phyloP scores from a whole-genome alignment of 257 asterid genomes.

The Salvia hispanica region DNA sequence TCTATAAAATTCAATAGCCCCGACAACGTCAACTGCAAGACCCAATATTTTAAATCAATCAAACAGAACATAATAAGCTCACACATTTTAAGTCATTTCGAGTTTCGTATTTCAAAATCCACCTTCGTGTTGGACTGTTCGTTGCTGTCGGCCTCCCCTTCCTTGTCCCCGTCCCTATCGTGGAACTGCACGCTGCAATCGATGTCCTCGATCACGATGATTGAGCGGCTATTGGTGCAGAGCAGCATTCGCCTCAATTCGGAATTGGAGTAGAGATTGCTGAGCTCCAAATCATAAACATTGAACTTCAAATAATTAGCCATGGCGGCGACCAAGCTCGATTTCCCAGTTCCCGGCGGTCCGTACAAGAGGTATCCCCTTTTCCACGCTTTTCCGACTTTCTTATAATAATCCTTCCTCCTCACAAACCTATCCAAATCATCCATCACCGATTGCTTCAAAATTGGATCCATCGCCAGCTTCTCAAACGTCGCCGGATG shows the following conservation, averaged over 20 bases:
- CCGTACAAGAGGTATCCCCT: slow-evolving; percentile 83
- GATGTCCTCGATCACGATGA: slow-evolving; percentile 75
- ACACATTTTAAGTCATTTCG: too few relatives aligned
- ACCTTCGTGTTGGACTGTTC: slow-evolving; percentile 36
- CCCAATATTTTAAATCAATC: too few relatives aligned
- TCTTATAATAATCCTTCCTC: slow-evolving; percentile 73
- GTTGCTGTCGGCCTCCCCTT: slow-evolving; percentile 8
- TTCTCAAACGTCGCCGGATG: slow-evolving; percentile 76
- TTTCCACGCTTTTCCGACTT: slow-evolving; percentile 90
- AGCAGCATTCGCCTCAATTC: slow-evolving; percentile 66
- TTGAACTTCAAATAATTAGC: slow-evolving; percentile 77
- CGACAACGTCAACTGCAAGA: slow-evolving; percentile 61
- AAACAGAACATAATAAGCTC: too few relatives aligned
- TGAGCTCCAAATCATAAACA: slow-evolving; percentile 72
- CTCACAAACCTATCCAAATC: slow-evolving; percentile 75
- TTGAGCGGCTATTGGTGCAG: slow-evolving; percentile 60
- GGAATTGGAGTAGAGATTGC: slow-evolving; percentile 51
- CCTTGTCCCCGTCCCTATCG: slow-evolving; percentile 41
- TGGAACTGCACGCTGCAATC: slow-evolving; percentile 75
- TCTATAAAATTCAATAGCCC: slow-evolving; percentile 80
- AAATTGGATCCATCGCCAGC: slow-evolving; percentile 64
- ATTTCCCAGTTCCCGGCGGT: slow-evolving; percentile 91
- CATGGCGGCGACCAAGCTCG: slow-evolving; percentile 80
- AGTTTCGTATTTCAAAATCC: too few relatives aligned
- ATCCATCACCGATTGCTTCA: slow-evolving; percentile 52